These are phyloP conservation scores for Pseudoturritis turrita DNA, from an alignment of 345 rosid species.

Conservation along the genomic window DNA sequence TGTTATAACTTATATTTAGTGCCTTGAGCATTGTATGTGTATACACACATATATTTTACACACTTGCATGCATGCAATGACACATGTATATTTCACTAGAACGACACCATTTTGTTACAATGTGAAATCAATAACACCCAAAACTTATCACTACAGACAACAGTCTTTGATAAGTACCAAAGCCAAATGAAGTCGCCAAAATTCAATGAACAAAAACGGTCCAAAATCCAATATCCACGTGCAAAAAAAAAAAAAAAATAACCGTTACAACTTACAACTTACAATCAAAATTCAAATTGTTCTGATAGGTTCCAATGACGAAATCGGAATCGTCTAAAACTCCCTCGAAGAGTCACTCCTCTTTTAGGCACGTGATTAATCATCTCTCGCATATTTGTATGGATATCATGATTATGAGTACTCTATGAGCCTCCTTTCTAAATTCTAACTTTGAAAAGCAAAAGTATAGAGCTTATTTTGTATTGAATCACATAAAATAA, in stretches of 20 bases:
- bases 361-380: neutral
- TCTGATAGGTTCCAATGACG: constrained; percentile 13
- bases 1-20: neutral
- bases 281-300: constrained; percentile 29
- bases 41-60: too few relatives aligned
- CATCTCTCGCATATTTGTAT: neutral
- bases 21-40: neutral
- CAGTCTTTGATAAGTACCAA: constrained; percentile 21
- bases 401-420: too few relatives aligned
- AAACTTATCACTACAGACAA: constrained; percentile 21
- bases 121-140: constrained; percentile 5
- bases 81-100: constrained; percentile 20
- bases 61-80: constrained; percentile 21
- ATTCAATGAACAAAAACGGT: neutral
- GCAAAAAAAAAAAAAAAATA: neutral
- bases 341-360: constrained; percentile 8
- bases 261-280: constrained; percentile 4
- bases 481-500: neutral
- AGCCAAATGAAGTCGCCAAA: neutral
- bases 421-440: neutral
- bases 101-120: constrained; percentile 7
- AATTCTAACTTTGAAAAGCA: neutral
- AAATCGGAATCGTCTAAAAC: neutral
- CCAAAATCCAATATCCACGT: constrained; percentile 14
- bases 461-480: neutral